phyloP scores from a whole-genome alignment of 257 asterid species.

The Cynanchum wilfordii region DNA sequence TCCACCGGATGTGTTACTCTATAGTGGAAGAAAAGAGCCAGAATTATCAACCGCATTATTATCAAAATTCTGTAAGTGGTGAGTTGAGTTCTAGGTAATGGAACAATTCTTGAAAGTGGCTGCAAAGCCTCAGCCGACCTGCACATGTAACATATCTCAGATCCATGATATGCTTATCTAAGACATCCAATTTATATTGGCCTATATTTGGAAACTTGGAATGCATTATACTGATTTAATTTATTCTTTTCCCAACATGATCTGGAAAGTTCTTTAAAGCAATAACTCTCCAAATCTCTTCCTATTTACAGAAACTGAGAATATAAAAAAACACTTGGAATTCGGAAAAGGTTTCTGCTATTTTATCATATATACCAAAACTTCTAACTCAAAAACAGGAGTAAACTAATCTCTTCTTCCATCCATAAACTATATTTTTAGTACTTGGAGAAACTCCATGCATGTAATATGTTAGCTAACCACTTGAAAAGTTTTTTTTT shows the following conservation, averaged over 20 bases:
- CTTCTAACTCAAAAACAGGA: neutral
- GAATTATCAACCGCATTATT: constrained; percentile 66
- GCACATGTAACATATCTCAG: constrained; percentile 21
- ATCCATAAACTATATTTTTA: neutral
- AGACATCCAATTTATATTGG: neutral
- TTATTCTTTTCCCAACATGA: neutral
- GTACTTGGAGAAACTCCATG: neutral
- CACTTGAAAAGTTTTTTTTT: neutral
- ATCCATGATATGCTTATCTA: neutral
- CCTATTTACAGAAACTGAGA: neutral
- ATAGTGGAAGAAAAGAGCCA: constrained; percentile 75
- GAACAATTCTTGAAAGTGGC: constrained; percentile 70
- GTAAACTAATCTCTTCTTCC: neutral
- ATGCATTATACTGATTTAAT: neutral
- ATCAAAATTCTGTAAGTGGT: constrained; percentile 68
- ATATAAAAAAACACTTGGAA: neutral
- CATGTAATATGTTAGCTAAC: neutral
- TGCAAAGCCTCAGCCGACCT: constrained; percentile 67
- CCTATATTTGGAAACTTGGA: neutral
- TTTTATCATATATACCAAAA: neutral
- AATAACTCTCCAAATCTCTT: neutral
- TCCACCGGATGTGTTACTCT: constrained; percentile 93
- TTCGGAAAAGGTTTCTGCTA: neutral
- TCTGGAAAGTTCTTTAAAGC: neutral
- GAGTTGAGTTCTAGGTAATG: constrained; percentile 70